Evolutionary conservation across 208 protist species (phyloP), one percentile per base, ranked within the genome.

Genomic region (Wallacemonas sp.): DNA sequence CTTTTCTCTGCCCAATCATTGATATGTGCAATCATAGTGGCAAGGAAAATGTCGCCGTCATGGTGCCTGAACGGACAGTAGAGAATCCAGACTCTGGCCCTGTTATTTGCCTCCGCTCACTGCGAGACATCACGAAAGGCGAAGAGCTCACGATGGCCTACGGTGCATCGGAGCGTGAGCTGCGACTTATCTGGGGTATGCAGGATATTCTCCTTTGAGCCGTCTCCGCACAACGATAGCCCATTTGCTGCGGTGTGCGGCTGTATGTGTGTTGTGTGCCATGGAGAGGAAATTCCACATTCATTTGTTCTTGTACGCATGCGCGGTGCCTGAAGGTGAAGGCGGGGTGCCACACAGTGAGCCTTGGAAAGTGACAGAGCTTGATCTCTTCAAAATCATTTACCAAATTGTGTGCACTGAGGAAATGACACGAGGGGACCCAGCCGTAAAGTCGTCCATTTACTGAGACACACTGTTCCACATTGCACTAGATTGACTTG

Each of bases 11-110:
- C 61, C 88, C 88, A 3, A 63, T 94, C 24, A 87, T 94, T 45
- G 88, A 94, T 65, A 89, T 94, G 84, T 91, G 84, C 72, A 94
- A 94, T 62, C 88, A 94, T 70, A 85, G 84, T 58, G 72, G 72
- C 12, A 51, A 68, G 14, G 88, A 94, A 62, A 94, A 94, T 62
- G 88, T 94, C n/a, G 88, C 88, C 2, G 75, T 94, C 26, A 90
- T 94, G 84, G 88, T 91, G 30, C 77, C 77, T 15, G 70, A 79
- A 46, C 53, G 63, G 8, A 19, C 21, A 0, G 62, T 68, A 2
- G 30, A 51, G 33, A 45, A 49, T 21, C 79, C 79, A 11, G 77
- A 75, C 45, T 69, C 72, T 24, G 75, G 77, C 1, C 80, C 82
- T 6, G 74, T 90, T 3, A 83, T 94, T 33, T 90, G 81, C 38